Evolutionary conservation across 2,329 filamentous ascomycete species (phyloP), one percentile per base, ranked within the genome.

Genomic region (Lanzia echinophila): DNA sequence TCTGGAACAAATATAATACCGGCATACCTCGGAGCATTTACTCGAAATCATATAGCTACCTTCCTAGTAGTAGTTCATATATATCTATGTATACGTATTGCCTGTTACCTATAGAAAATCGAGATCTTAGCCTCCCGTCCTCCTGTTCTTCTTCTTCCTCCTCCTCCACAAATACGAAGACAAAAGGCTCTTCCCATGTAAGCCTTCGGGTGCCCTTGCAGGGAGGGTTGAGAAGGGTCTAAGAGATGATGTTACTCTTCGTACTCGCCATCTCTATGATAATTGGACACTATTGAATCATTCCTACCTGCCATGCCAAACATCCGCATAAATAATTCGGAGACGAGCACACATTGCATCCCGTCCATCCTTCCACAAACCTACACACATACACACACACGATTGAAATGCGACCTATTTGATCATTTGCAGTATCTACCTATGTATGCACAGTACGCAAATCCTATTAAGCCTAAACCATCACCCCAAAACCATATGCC

Each of bases 201-300:
- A 34, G 15, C 50, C 28, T 41, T 59, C 58, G 53, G 56, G 49
- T 50, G 51, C 51, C 57, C 59, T 59, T 58, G 58, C 57, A 60
- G 52, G 28, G 50, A 17, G 17, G 50, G 22, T 17, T 20, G 34
- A 17, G 34, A 50, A 42, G 24, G 54, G 38, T 34, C n/a, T 34
- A 31, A 34, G 19, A 15, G 15, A 42, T 34, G 44, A 42, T 20
- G 32, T 15, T 15, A 3, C 45, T 41, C 24, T 11, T 46, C 32
- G 39, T 51, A 24, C 49, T 20, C 28, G 10, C 10, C 41, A n/a
- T 11, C 33, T 19, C 13, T 28, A 28, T 8, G 4, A 28, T 8
- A 28, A 28, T 28, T 28, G 24, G 24, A 28, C 24, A 28, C 4
- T 4, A 28, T 28, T 28, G 24, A 4, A 4, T 28, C 24, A 28